Conservation (phyloP, 306 rosid species). For the Adenanthera pavonina region DNA sequence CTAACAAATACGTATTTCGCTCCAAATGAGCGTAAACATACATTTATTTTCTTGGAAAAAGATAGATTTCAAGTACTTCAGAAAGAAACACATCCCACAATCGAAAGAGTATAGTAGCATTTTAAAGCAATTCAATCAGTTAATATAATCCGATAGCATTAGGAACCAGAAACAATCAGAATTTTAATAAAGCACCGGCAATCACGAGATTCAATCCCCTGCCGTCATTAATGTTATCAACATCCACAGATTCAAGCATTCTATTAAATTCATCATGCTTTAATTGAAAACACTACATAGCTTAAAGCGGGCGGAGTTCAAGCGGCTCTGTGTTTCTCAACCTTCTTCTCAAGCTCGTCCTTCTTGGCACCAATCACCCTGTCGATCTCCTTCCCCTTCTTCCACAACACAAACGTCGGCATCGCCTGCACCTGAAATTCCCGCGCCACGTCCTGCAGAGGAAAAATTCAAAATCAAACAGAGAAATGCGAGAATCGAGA, state of each 20-base stretch:
- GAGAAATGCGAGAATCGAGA: not conserved
- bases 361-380: constrained; percentile 75
- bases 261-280: not conserved
- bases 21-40: not conserved
- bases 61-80: no score
- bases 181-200: not conserved
- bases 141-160: not conserved
- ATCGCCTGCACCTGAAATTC: constrained; percentile 75
- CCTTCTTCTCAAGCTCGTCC: constrained; percentile 77
- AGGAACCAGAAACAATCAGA: not conserved
- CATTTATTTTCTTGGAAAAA: no score
- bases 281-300: constrained; percentile 16
- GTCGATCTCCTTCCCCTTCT: constrained; percentile 71
- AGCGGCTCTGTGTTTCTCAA: constrained; percentile 44
- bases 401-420: constrained; percentile 85
- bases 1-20: not conserved
- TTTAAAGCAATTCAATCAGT: not conserved
- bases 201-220: not conserved
- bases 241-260: not conserved
- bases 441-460: constrained; percentile 69
- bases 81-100: not conserved
- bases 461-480: not conserved
- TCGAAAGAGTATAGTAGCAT: not conserved
- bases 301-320: not conserved
- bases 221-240: not conserved